Evolutionary conservation across 2,329 filamentous ascomycete species (phyloP), one percentile per base, ranked within the genome.

Genomic region (Monilinia aucupariae): DNA sequence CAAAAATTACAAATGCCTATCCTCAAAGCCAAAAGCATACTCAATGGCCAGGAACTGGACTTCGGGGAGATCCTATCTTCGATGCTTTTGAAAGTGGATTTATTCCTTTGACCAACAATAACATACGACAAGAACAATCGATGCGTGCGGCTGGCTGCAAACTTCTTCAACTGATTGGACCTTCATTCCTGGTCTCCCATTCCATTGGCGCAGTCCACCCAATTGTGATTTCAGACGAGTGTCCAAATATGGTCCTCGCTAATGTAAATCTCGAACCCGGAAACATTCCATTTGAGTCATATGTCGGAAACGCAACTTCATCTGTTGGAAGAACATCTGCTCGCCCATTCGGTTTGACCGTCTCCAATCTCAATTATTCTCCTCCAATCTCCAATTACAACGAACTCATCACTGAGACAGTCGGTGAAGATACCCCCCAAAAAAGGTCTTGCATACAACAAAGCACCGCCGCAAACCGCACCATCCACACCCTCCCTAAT

Each of bases 11-110:
- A 6, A 5, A 62, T 30, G 22, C 60, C 22, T 62, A 66, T 34
- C 61, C 54, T 2, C 61, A 66, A 69, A 61, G 64, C 62, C 67
- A 70, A 41, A 65, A 73, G 3, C 75, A 77, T 51, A 76, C 71
- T 25, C 73, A 77, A 66, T 77, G 75, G 75, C 75, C 74, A 17
- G 74, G 74, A 25, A 68, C 70, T 8, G 75, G 74, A 3, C 59
- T 71, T 20, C 70, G 71, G 25, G 74, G 71, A 22, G 72, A 76
- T 34, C 65, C 72, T 1, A 62, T 63, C n/a, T 47, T 47, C 3
- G 41, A 45, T 22, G 43, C n/a, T 13, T 47, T 47, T 22, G 43
- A 47, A 47, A 47, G n/a, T 25, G 43, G n/a, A 25, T 47, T 47
- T 22, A 47, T 47, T 4, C n/a, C 43, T 47, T 48, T 72, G 49